Evolutionary conservation across 352 stramenopile species (phyloP).

Genomic region (Phytophthora boehmeriae): DNA sequence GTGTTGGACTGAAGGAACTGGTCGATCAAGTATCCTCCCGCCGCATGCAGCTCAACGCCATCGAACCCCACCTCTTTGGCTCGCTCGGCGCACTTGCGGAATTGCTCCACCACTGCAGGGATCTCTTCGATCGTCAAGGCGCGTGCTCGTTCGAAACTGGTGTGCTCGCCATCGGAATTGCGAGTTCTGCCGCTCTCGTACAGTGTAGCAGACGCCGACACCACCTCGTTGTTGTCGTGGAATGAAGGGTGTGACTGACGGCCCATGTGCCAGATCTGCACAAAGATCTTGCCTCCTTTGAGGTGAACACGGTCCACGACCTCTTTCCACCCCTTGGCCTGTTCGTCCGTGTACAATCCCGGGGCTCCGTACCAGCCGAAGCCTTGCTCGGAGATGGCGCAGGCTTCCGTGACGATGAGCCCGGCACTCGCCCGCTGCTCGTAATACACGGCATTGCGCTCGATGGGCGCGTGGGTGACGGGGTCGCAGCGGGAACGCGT

Average conservation of each 20-base stretch:
- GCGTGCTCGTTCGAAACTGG: conserved; percentile 16
- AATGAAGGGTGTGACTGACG: conserved; percentile 59
- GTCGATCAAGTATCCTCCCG: conserved; percentile 91
- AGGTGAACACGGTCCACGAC: conserved; percentile 69
- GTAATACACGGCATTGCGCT: conserved; percentile 46
- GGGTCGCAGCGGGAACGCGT: conserved; percentile 35
- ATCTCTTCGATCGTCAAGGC: conserved; percentile 35
- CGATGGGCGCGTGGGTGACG: conserved; percentile 20
- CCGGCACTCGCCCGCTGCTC: conserved; percentile 38
- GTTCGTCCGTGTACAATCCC: conserved; percentile 44
- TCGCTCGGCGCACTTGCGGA: conserved; percentile 49
- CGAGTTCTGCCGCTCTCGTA: conserved; percentile 29
- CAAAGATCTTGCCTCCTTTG: conserved; percentile 74
- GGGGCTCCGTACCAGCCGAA: conserved; percentile 39
- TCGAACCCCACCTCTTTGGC: conserved; percentile 74
- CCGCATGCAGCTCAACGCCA: conserved; percentile 53
- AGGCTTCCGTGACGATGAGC: conserved; percentile 56
- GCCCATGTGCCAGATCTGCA: conserved; percentile 88
- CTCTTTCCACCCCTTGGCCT: conserved; percentile 47
- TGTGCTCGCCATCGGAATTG: conserved; percentile 24
- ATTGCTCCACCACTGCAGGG: conserved; percentile 68
- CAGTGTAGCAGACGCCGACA: conserved; percentile 42
- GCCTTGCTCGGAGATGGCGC: conserved; percentile 34
- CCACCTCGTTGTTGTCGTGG: conserved; percentile 51
- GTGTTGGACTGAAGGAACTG: conserved; percentile 42